Evolutionary conservation across 805 yeast species (phyloP), one percentile per base, ranked within the genome.

Genomic region (Candida odintsovae): DNA sequence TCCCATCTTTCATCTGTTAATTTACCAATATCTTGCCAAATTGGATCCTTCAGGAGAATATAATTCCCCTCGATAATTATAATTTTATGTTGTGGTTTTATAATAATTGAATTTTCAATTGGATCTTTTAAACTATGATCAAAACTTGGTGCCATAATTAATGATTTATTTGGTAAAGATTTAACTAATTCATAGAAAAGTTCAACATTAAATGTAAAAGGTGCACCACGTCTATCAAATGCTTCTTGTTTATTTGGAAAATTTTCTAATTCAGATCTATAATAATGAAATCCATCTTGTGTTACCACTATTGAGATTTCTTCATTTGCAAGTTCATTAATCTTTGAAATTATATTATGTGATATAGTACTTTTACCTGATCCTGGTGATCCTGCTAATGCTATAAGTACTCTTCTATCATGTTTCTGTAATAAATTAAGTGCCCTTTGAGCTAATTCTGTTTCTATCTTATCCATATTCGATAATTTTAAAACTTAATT

Each of bases 251-350:
- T 73, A 53, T 88, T 77, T 10, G 69, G 65, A 58, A 86, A 74
- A 37, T 64, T 52, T n/a, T 63, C 65, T 11, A 85, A 64, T 11
- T 70, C 68, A 0, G 56, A 49, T 28, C 83, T 60, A 0, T 86
- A 76, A n/a, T 78, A 64, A 58, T 85, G 94, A 56, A 80, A 85
- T 5, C 94, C 92, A 62, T 85, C 92, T 90, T 83, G 83, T 10
- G 86, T 83, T 1, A 84, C 58, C 18, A 71, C 69, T 50, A 71
- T 70, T 1, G 81, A 80, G 52, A 68, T 63, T 1, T 42, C 39
- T 13, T 18, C 15, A 13, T 33, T 37, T 11, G 18, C 26, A 13
- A 44, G 35, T n/a, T 37, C 42, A 22, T 50, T 47, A 20, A 50
- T 47, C 29, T 47, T 47, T 2, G 41, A 25, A 2, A 40, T 28